A percentile compares a stretch with the other conserved stretches of the same genome.
Conservation (phyloP, 768 basidiomycete species). For the Calvatia gigantea region DNA sequence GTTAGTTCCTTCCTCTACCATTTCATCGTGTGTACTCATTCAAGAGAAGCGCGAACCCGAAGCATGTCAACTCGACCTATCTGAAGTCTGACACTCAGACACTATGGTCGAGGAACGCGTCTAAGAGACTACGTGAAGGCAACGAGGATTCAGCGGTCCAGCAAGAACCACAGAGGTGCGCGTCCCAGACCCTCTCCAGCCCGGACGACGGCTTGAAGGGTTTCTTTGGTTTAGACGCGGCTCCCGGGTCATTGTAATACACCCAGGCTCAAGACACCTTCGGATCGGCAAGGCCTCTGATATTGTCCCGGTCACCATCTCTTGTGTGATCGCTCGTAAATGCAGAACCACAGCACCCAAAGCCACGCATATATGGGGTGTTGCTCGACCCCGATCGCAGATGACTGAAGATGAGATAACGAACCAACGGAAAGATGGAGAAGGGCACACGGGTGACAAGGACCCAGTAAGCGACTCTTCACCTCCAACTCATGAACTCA, state of each 20-base stretch:
- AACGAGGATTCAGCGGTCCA: conserved; percentile 3
- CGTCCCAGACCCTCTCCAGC: not conserved
- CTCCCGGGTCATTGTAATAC: conserved; percentile 74
- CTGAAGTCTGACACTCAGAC: conserved; percentile 74
- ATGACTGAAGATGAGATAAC: conserved; percentile 2
- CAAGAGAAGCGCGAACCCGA: conserved; percentile 63
- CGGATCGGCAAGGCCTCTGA: conserved; percentile 78
- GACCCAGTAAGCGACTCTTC: conserved; percentile 50
- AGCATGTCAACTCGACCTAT: conserved; percentile 75
- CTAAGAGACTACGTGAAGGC: conserved; percentile 12
- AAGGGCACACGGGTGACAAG: conserved; percentile 33
- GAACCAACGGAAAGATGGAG: not conserved
- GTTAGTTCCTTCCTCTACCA: conserved; percentile 34
- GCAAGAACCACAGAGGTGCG: conserved; percentile 9
- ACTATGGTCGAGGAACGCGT: conserved; percentile 63
- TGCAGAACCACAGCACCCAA: conserved; percentile 40
- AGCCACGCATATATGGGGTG: conserved; percentile 26
- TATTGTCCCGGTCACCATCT: conserved; percentile 64
- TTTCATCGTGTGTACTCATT: conserved; percentile 4
- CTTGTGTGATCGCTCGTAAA: conserved; percentile 72
- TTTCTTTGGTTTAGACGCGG: conserved; percentile 53
- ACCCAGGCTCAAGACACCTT: conserved; percentile 71
- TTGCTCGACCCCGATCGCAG: conserved; percentile 3
- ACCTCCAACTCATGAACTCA: not conserved
- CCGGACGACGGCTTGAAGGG: not conserved